These are phyloP conservation scores for Aspergillus ochraceus DNA, from an alignment of 2,329 filamentous ascomycete species.

Conservation along the genomic window DNA sequence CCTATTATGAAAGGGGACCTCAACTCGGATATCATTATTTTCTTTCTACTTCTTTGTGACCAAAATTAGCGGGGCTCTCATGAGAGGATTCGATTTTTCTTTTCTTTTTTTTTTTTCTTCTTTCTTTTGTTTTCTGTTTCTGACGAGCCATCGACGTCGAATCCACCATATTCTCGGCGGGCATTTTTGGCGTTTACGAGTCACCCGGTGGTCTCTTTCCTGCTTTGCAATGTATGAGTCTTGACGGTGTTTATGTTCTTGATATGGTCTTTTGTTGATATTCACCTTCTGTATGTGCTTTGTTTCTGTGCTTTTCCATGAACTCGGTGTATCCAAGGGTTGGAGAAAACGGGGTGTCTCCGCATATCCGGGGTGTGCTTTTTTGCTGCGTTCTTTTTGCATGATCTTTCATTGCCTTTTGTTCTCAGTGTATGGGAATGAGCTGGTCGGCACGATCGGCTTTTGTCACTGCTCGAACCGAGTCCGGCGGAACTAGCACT, in stretches of 20 bases:
- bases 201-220: conserved; percentile 11
- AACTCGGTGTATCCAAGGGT: conserved; percentile 23
- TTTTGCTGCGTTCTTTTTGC: conserved; percentile 17
- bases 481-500: too few species aligned
- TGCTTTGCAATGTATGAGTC: conserved; percentile 18
- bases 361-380: conserved; percentile 11
- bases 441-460: neutral
- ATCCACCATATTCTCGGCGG: neutral
- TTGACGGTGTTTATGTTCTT: conserved; percentile 15
- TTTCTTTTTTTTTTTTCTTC: conserved; percentile 6
- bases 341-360: neutral
- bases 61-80: conserved; percentile 1
- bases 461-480: too few species aligned
- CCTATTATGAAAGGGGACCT: neutral
- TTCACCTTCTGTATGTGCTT: conserved; percentile 10
- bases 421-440: conserved; percentile 3
- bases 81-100: neutral
- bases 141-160: neutral
- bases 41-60: neutral
- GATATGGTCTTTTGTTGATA: conserved; percentile 11
- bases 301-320: conserved; percentile 11
- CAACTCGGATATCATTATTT: neutral
- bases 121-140: conserved; percentile 1
- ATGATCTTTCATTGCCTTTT: conserved; percentile 14
- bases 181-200: conserved; percentile 14